Evolutionary conservation across 2,329 filamentous ascomycete genomes (phyloP), one percentile per base, ranked within the genome.

Genomic region (Aspergillus puulaauensis): DNA sequence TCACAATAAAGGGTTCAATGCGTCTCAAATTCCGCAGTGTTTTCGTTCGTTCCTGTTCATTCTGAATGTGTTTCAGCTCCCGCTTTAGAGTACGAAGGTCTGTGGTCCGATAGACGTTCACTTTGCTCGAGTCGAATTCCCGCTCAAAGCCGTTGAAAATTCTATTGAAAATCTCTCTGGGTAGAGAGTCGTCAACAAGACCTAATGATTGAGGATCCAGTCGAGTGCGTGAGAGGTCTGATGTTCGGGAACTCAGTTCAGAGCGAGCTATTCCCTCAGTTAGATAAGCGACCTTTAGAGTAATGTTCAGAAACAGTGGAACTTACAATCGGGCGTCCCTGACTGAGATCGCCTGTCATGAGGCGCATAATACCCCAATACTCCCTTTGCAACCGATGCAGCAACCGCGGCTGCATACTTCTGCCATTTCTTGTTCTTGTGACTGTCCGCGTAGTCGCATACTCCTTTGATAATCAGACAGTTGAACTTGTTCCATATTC

Each of bases 361-460:
- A 44, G 50, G 24, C 6, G 33, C 24, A 35, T 52, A 56, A 2
- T 53, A 11, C 17, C 41, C 37, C 21, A 58, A n/a, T 7, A 58
- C 23, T 24, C 33, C 50, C 47, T 54, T 58, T 43, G 56, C 56
- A 33, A 37, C 50, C 6, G 51, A 31, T 3, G 56, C 56, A 27
- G 41, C 56, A 19, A 35, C 41, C 4, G 52, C 56, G 37, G 63
- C 59, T 6, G 63, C 61, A 54, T 61, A 65, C 11, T 41, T 31
- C 33, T 64, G 63, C 63, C 63, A 65, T 6, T 44, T 31, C 31
- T 65, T 62, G 39, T 60, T 62, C 55, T 65, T 64, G 37, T 65
- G 63, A 14, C 57, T 59, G 50, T 65, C 63, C 14, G 61, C 61
- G 56, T 65, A 64, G 24, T 62, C 63, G 39, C 59, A 62, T 2